These are phyloP conservation scores for Kwoniella sp. DNA, from an alignment of 768 basidiomycete species.

Conservation along the genomic window DNA sequence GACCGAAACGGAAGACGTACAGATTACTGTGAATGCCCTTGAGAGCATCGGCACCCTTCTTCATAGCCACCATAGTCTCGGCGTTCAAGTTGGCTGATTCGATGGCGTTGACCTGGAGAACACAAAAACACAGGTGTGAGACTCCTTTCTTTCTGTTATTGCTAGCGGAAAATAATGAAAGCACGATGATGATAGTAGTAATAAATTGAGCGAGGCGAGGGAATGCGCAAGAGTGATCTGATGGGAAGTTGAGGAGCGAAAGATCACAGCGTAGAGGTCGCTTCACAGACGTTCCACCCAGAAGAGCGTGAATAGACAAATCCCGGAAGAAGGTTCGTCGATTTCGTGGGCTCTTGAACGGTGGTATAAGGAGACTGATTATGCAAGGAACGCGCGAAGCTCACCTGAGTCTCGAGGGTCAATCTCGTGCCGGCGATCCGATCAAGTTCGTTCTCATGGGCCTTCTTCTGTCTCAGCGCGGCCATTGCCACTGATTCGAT, in stretches of 20 bases:
- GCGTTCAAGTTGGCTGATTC: constrained; percentile 97
- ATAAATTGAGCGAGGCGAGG: too few species aligned
- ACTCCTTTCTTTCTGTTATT: too few species aligned
- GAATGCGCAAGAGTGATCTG: too few species aligned
- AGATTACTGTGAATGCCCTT: constrained; percentile 84
- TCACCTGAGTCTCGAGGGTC: constrained; percentile 85
- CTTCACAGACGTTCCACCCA: too few species aligned
- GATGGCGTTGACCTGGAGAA: constrained; percentile 75
- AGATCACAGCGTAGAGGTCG: too few species aligned
- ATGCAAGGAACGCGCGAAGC: constrained; percentile 1
- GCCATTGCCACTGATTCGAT: constrained; percentile 71
- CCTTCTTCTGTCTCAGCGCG: constrained; percentile 91
- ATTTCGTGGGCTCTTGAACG: too few species aligned
- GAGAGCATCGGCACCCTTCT: constrained; percentile 87
- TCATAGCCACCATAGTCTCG: constrained; percentile 97
- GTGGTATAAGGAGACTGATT: not conserved
- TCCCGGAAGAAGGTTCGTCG: too few species aligned
- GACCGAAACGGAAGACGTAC: constrained; percentile 70
- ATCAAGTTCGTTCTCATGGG: constrained; percentile 81
- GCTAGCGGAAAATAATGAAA: not conserved
- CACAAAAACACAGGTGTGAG: not conserved
- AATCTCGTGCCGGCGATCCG: constrained; percentile 78
- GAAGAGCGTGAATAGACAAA: too few species aligned
- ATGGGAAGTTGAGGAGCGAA: too few species aligned
- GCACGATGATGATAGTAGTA: not conserved